These are phyloP conservation scores for Lentithecium fluviatile DNA, from an alignment of 495 filamentous ascomycete genomes.

Conservation along the genomic window DNA sequence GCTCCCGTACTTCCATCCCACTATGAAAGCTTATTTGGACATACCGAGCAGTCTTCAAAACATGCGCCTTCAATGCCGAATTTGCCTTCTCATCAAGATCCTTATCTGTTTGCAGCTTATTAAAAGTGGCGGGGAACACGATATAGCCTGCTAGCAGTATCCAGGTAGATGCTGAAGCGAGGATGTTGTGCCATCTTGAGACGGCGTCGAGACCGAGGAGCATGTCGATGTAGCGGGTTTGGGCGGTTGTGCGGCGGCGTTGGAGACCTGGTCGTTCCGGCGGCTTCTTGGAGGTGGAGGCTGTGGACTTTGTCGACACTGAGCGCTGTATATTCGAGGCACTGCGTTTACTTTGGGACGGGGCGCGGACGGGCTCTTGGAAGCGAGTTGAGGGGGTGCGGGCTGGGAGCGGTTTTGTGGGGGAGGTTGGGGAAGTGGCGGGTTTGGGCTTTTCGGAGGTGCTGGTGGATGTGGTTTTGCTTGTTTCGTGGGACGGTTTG, in stretches of 20 bases:
- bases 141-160: conserved; percentile 45
- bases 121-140: conserved; percentile 44
- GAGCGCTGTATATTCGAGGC: neutral
- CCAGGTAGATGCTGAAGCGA: conserved; percentile 41
- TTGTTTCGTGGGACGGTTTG: too few species aligned
- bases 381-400: conserved; percentile 18
- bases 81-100: conserved; percentile 47
- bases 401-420: conserved; percentile 1
- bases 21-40: too few species aligned
- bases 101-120: conserved; percentile 38
- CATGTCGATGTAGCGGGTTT: conserved; percentile 40
- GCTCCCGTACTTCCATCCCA: too few species aligned
- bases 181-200: conserved; percentile 38
- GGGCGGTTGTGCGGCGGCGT: conserved; percentile 8
- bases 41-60: conserved; percentile 6
- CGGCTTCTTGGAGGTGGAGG: neutral
- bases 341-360: neutral
- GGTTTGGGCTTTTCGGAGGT: neutral
- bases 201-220: conserved; percentile 38
- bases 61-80: conserved; percentile 36
- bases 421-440: neutral
- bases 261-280: conserved; percentile 7
- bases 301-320: neutral
- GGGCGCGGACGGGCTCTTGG: neutral
- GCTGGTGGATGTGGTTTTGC: neutral